These are phyloP conservation scores for Fusarium agapanthi DNA, from an alignment of 2,329 filamentous ascomycete species.

Conservation along the genomic window DNA sequence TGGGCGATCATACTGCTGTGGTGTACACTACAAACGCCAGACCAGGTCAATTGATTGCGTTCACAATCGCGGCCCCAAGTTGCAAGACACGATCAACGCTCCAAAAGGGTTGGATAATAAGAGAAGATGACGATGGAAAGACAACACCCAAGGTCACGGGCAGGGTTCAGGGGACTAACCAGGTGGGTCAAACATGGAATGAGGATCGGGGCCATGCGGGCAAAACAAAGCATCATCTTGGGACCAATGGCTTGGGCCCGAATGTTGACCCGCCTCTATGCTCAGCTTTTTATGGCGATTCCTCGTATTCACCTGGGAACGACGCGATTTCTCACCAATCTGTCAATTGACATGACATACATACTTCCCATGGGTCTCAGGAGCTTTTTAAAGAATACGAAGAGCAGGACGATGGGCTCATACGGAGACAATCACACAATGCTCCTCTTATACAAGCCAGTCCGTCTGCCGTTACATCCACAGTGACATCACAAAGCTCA, in stretches of 20 bases:
- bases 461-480: constrained; percentile 25
- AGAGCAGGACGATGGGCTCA: constrained; percentile 5
- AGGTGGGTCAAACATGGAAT: constrained; percentile 28
- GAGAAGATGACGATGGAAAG: constrained; percentile 3
- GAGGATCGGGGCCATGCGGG: constrained; percentile 18
- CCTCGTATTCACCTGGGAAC: constrained; percentile 36
- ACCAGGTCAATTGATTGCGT: neutral
- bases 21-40: neutral
- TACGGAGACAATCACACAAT: constrained; percentile 1
- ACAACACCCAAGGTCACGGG: constrained; percentile 11
- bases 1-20: neutral
- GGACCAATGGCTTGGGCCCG: constrained; percentile 33
- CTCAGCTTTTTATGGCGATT: constrained; percentile 33
- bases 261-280: constrained; percentile 33
- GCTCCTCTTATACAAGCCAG: neutral
- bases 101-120: constrained; percentile 30
- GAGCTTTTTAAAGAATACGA: constrained; percentile 31
- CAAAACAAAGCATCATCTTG: constrained; percentile 17
- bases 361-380: constrained; percentile 1
- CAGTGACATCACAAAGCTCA: constrained; percentile 35
- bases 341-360: neutral
- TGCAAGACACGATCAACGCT: constrained; percentile 9
- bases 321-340: constrained; percentile 2
- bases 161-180: constrained; percentile 36
- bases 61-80: neutral